A percentile compares a stretch with the other conserved stretches of the same genome.
These are phyloP conservation scores for Penicillium sumatraense DNA, from an alignment of 2,329 filamentous ascomycete genomes.

Conservation along the genomic window DNA sequence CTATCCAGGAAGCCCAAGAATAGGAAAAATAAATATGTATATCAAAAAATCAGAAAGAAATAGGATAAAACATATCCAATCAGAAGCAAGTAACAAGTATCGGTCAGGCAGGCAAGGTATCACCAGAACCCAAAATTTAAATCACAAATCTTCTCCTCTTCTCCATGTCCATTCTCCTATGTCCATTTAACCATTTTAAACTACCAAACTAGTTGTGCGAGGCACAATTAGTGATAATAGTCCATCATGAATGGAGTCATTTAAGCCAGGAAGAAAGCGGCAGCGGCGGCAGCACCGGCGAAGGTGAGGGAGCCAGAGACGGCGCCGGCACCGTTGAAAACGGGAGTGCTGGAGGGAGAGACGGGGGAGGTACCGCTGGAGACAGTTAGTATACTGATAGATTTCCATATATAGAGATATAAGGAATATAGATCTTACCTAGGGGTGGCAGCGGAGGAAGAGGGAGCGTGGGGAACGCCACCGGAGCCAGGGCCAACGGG, in stretches of 20 bases:
- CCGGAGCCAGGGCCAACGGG: constrained; percentile 15
- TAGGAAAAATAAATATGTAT: constrained; percentile 30
- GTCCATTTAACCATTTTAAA: constrained; percentile 7
- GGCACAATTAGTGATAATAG: constrained; percentile 5
- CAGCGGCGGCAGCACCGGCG: constrained; percentile 34
- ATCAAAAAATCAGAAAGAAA: constrained; percentile 21
- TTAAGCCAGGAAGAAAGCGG: constrained; percentile 40
- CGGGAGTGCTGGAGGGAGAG: constrained; percentile 23
- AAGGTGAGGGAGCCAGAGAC: constrained; percentile 34
- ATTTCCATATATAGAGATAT: neutral
- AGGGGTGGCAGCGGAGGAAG: constrained; percentile 11
- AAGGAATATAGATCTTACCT: constrained; percentile 17
- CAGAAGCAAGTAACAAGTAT: constrained; percentile 29
- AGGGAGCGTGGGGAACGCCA: constrained; percentile 24
- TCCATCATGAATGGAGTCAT: constrained; percentile 25
- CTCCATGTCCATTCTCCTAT: constrained; percentile 9
- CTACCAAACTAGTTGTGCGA: constrained; percentile 4
- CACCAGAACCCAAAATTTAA: constrained; percentile 26
- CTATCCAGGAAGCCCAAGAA: constrained; percentile 34
- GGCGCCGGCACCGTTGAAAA: constrained; percentile 34
- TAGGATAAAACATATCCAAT: constrained; percentile 27
- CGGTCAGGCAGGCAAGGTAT: constrained; percentile 21
- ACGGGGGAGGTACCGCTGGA: constrained; percentile 7
- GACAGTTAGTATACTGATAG: neutral
- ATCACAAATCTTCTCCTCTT: constrained; percentile 23